Evolutionary conservation across 164 flowering plant species (phyloP).

Genomic region (Macadamia tetraphylla): DNA sequence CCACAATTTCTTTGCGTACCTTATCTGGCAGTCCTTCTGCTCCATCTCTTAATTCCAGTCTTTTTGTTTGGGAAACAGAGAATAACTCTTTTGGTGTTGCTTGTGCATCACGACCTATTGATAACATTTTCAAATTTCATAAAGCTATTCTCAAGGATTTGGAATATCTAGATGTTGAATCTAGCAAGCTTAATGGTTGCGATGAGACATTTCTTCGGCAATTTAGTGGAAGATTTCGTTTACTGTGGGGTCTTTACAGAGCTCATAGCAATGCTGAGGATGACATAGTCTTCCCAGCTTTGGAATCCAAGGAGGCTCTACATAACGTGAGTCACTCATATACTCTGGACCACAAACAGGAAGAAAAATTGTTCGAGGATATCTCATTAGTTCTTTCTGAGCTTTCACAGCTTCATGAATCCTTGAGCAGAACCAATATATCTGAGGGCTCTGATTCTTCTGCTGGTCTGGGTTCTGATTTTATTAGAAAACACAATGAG

Average conservation of each 20-base stretch:
- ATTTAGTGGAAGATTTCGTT: slow-evolving; percentile 84
- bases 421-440: slow-evolving; percentile 17
- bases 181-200: slow-evolving; percentile 73
- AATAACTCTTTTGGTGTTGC: slow-evolving; percentile 36
- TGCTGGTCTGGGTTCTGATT: slow-evolving; percentile 16
- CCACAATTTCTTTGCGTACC: slow-evolving; percentile 67
- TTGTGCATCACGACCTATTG: slow-evolving; percentile 61
- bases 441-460: slow-evolving; percentile 21
- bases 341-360: slow-evolving; percentile 91
- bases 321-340: slow-evolving; percentile 96
- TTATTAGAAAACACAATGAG: slow-evolving; percentile 47
- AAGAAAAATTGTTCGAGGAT: slow-evolving; percentile 77
- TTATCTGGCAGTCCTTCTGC: slow-evolving; percentile 59
- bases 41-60: slow-evolving; percentile 88
- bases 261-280: slow-evolving; percentile 98
- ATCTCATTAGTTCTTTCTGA: slow-evolving; percentile 69
- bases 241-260: slow-evolving; percentile 84
- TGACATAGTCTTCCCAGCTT: slow-evolving; percentile 93
- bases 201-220: slow-evolving; percentile 63
- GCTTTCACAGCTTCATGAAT: slow-evolving; percentile 55
- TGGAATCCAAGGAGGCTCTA: slow-evolving; percentile 88
- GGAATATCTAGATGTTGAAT: slow-evolving; percentile 91
- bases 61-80: slow-evolving; percentile 81
- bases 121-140: slow-evolving; percentile 84
- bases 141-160: slow-evolving; percentile 89